Evolutionary conservation across 148 eudicot species (phyloP).

Genomic region (Pouteria glomerata): DNA sequence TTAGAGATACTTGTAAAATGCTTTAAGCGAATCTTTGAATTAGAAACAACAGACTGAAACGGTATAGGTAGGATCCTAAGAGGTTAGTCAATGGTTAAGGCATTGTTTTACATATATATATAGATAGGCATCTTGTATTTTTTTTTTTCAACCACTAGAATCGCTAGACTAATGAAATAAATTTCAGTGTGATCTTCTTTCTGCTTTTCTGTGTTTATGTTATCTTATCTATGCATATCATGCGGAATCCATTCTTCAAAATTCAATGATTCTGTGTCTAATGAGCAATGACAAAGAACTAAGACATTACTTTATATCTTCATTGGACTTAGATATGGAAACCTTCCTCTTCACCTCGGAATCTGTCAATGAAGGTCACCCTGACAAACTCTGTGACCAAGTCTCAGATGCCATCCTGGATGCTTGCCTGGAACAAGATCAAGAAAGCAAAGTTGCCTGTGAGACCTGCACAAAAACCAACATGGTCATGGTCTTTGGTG

Average conservation of each 20-base stretch:
- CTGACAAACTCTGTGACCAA: constrained; percentile 51
- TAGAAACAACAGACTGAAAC: too few species aligned
- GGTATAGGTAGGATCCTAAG: too few species aligned
- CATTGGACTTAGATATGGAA: constrained; percentile 25
- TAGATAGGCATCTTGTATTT: too few species aligned
- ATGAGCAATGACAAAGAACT: neutral
- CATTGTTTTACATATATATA: neutral
- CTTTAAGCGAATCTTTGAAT: too few species aligned
- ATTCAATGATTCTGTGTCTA: neutral
- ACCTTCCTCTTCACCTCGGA: constrained; percentile 52
- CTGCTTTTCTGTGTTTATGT: neutral
- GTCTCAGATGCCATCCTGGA: constrained; percentile 49
- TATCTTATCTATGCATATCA: neutral
- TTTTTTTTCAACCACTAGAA: neutral
- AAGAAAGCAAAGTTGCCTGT: constrained; percentile 47
- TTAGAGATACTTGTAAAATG: too few species aligned
- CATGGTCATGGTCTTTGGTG: constrained; percentile 46
- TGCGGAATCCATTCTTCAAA: neutral
- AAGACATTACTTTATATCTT: neutral
- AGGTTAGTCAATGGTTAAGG: too few species aligned
- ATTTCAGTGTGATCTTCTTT: neutral
- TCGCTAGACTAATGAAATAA: too few species aligned
- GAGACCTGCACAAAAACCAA: constrained; percentile 47
- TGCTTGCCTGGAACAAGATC: constrained; percentile 48
- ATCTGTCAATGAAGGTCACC: constrained; percentile 50